phyloP scores from a whole-genome alignment of 176 grass and related monocot species.

The Raddia guianensis region DNA sequence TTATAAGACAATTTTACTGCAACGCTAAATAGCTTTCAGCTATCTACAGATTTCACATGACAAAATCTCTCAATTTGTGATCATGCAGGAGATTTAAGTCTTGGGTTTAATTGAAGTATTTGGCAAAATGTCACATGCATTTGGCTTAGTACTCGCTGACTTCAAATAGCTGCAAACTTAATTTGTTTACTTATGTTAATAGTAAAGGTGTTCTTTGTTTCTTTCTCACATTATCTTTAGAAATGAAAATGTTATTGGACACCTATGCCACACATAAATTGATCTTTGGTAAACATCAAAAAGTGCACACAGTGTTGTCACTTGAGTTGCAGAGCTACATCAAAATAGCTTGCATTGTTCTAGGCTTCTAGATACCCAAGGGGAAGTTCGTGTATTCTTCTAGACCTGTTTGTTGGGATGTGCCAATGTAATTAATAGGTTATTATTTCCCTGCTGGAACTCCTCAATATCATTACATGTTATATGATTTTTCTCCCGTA shows the following conservation, averaged over 20 bases:
- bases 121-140: neutral
- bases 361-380: neutral
- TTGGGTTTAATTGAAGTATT: neutral
- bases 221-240: neutral
- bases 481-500: neutral
- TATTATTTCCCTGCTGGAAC: conserved; percentile 19
- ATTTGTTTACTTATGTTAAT: conserved; percentile 2
- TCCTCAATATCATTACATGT: neutral
- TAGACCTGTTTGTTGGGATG: neutral
- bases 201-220: conserved; percentile 3
- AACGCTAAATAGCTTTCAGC: neutral
- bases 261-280: neutral
- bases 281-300: neutral
- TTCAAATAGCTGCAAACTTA: neutral
- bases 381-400: neutral
- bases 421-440: neutral
- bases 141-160: neutral
- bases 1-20: neutral
- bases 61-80: conserved; percentile 5
- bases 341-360: neutral
- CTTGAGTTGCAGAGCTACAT: neutral
- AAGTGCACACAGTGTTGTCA: neutral
- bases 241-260: neutral
- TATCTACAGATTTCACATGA: neutral
- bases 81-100: neutral